These are phyloP conservation scores for Sedum album DNA, from an alignment of 164 flowering plant genomes.

Conservation along the genomic window DNA sequence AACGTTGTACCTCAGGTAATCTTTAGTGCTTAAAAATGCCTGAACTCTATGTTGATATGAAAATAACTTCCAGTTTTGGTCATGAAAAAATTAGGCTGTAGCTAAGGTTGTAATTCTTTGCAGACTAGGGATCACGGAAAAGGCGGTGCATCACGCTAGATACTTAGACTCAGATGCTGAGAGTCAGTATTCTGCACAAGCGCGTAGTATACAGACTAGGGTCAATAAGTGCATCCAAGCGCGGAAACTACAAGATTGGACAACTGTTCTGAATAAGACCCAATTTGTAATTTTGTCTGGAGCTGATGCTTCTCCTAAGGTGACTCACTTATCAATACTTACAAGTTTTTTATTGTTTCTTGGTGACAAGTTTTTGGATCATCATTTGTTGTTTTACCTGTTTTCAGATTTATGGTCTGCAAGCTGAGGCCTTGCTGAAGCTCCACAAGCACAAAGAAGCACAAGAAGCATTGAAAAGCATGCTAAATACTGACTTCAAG, in stretches of 20 bases:
- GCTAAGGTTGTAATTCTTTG: neutral
- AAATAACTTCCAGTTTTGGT: neutral
- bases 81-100: neutral
- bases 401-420: constrained; percentile 41
- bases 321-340: constrained; percentile 11
- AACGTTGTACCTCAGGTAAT: constrained; percentile 62
- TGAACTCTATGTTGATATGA: neutral
- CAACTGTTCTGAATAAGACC: constrained; percentile 40
- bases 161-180: constrained; percentile 33
- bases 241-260: constrained; percentile 45
- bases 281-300: constrained; percentile 43
- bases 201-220: constrained; percentile 33
- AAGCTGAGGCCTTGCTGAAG: constrained; percentile 72
- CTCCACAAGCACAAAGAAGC: constrained; percentile 71
- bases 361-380: neutral
- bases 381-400: neutral
- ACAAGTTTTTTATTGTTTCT: neutral
- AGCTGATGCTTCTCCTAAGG: constrained; percentile 79
- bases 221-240: constrained; percentile 42
- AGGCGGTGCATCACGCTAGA: constrained; percentile 51
- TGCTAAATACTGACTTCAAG: constrained; percentile 31
- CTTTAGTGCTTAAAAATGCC: neutral
- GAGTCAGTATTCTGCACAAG: constrained; percentile 26
- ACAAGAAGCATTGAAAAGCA: constrained; percentile 22
- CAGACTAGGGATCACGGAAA: constrained; percentile 76